Evolutionary conservation across 2,329 filamentous ascomycete species (phyloP).

Genomic region (Neurospora sp.): DNA sequence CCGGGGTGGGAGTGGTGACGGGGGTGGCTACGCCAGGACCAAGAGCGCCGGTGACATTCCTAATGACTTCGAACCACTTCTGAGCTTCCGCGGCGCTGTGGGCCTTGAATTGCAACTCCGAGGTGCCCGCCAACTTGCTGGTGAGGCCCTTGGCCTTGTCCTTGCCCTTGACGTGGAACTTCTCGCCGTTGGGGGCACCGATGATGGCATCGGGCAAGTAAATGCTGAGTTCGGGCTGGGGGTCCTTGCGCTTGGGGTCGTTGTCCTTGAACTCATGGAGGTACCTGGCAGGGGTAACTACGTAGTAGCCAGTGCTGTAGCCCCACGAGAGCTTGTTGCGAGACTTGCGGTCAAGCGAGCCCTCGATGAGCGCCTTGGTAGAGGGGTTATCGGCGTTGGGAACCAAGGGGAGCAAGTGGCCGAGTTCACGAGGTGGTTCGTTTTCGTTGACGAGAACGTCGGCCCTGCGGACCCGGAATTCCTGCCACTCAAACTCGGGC

Average conservation of each 20-base stretch:
- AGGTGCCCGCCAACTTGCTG: constrained; percentile 67
- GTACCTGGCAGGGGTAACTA: constrained; percentile 78
- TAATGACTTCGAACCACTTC: constrained; percentile 75
- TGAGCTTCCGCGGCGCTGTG: constrained; percentile 69
- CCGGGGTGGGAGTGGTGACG: constrained; percentile 18
- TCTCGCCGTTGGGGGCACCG: constrained; percentile 60
- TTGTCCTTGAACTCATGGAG: constrained; percentile 95
- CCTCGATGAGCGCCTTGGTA: constrained; percentile 77
- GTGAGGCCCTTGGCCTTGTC: constrained; percentile 73
- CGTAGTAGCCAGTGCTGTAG: constrained; percentile 77
- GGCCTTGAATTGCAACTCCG: constrained; percentile 82
- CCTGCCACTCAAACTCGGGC: constrained; percentile 82
- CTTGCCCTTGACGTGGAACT: constrained; percentile 94
- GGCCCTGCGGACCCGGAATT: constrained; percentile 64
- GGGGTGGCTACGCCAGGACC: constrained; percentile 25
- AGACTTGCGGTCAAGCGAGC: constrained; percentile 80
- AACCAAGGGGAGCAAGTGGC: constrained; percentile 55
- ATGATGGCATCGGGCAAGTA: constrained; percentile 86
- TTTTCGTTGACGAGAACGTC: constrained; percentile 69
- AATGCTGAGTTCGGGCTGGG: constrained; percentile 75
- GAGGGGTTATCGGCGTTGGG: constrained; percentile 78
- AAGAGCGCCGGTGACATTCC: constrained; percentile 44
- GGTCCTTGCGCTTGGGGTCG: constrained; percentile 59
- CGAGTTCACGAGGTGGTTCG: constrained; percentile 61
- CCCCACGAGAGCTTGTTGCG: constrained; percentile 72